Base-by-base conservation (phyloP, 2,329 filamentous ascomycete species). In the Cladosporium sp. region DNA sequence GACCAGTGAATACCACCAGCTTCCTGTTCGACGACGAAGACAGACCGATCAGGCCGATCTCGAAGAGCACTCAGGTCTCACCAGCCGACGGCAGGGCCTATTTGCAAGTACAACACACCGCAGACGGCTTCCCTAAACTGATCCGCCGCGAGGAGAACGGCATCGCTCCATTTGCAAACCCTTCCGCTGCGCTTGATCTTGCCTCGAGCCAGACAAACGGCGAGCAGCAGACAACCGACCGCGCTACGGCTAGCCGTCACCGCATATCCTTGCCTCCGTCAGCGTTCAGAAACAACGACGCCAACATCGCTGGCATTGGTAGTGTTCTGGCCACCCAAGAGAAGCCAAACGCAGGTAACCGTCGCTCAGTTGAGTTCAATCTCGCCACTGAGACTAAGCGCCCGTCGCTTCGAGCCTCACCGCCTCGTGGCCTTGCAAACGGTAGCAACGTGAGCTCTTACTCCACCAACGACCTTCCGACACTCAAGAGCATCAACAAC, bases 91-190 rank as follows among this genome's bases (percentile, higher is more conserved):
- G 87, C 64, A 86, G 85, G 68, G 85, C 81, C 62, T 88, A 87
- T 71, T 79, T 90, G 62, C 83, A 87, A 71, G 83, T 89, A 75
- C 85, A 87, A 56, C 84, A 85, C 62, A 86, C 84, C 50, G 88
- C 95, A 68, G 90, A 96, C 71, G 88, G 86, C 68, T 97, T 97
- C 67, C 91, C 92, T 28, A 92, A 93, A 61, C 81, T 94, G 62
- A 84, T 90, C 67, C 84, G 88, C 56, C 85, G 86, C 62, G 78
- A 82, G 62, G 75, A 77, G 73, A 76, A 81, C 74, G 73, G 75
- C 69, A 61, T 75, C 71, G 77, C 94, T 85, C 79, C 93, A 60
- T 91, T 90, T 71, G 85, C 89, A 56, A 91, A 90, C 61, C 90
- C 89, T 65, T 86, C 89, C 70, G 68, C 56, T 39, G 87, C 90